Evolutionary conservation across 1,139 yeast genomes (phyloP), one percentile per base, ranked within the genome.

Genomic region (Geotrichum bryndzae): DNA sequence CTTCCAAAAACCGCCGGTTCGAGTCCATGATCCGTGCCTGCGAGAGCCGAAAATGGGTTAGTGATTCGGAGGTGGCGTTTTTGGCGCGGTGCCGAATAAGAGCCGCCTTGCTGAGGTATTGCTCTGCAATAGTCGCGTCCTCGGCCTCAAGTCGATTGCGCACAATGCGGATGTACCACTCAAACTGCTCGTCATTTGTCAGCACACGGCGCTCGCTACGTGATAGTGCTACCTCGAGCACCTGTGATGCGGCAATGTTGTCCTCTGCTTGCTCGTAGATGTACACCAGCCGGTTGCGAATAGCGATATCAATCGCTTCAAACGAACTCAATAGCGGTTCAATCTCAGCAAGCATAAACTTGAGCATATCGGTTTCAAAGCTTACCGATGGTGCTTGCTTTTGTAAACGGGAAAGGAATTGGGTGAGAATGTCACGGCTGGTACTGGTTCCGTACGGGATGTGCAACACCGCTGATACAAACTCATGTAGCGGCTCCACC

Each of bases 1-100:
- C 77, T 5, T 74, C 76, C 51, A 74, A 64, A 58, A 74, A 74
- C 55, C 67, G 67, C 10, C 74, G 64, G 45, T 71, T 70, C 4
- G 73, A 68, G 56, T 74, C 77, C 29, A 67, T 66, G 22, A 74
- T 70, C 7, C 75, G 67, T 5, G 77, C 77, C 56, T 73, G 76
- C 3, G 73, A 68, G 15, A 74, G 69, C 61, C 70, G 68, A 66
- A 74, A 74, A 53, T 71, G 75, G 10, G 68, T 64, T 33, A 68
- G 68, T 6, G 62, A 51, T 38, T 63, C 64, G 8, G 65, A 62
- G 3, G 70, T 66, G 3, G 61, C 59, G 35, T 65, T 62, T 22
- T 61, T 58, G 57, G 63, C 25, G n/a, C 61, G 38, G 29, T 65
- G 66, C 27, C 74, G 65, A 38, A 72, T 63, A 53, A 69, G 61